Evolutionary conservation across 163 green algal genomes (phyloP).

Genomic region (Scenedesmus sp.): DNA sequence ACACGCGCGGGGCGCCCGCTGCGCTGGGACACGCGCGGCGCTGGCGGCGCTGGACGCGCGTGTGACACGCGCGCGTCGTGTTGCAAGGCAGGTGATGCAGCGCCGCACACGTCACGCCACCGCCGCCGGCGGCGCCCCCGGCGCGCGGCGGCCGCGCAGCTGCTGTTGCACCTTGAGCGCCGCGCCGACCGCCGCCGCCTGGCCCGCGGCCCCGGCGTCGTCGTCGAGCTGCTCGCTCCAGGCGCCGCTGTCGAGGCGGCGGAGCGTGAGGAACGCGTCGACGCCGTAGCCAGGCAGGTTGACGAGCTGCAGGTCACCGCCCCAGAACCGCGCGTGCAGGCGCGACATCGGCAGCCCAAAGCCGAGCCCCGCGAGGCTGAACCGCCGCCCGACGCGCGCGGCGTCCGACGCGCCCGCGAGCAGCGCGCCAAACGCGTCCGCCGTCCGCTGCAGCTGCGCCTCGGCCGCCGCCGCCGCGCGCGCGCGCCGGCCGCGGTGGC

Average conservation of each 20-base stretch:
- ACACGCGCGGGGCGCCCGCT: too few species aligned
- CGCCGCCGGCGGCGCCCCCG: too few species aligned
- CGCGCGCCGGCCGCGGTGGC: too few species aligned
- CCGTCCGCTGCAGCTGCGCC: conserved; percentile 1
- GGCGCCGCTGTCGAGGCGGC: conserved; percentile 62
- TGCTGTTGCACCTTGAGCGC: conserved; percentile 39
- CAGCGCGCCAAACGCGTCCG: conserved; percentile 7
- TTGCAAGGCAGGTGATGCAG: too few species aligned
- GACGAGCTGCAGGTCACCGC: conserved; percentile 73
- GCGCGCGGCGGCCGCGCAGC: neutral
- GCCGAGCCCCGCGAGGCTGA: conserved; percentile 77
- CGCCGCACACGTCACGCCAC: too few species aligned
- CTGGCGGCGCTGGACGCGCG: too few species aligned
- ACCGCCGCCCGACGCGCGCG: conserved; percentile 49
- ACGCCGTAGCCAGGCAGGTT: conserved; percentile 83
- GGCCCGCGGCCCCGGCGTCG: conserved; percentile 23
- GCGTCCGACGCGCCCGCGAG: neutral
- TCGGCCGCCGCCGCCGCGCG: neutral
- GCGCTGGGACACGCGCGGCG: too few species aligned
- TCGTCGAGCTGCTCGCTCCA: conserved; percentile 61
- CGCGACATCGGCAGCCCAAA: conserved; percentile 88
- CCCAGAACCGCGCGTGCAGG: conserved; percentile 89
- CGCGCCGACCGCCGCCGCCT: conserved; percentile 5
- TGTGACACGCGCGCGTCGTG: too few species aligned
- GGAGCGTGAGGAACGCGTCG: conserved; percentile 79